These are phyloP conservation scores for Moricandia arvensis DNA, from an alignment of 345 rosid genomes.

Conservation along the genomic window DNA sequence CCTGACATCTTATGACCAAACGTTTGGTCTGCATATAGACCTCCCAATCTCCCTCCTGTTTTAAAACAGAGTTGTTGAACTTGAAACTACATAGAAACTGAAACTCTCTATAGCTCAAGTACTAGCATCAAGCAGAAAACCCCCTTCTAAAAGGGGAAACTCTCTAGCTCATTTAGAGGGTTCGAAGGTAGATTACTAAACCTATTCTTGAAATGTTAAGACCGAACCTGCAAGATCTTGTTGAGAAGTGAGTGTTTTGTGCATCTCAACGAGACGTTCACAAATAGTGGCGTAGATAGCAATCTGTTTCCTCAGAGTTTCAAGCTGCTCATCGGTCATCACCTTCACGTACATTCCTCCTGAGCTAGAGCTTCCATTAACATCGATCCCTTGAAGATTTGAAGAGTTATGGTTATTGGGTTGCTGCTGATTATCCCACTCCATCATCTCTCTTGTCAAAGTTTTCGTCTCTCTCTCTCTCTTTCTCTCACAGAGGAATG, in stretches of 20 bases:
- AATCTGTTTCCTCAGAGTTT: conserved; percentile 89
- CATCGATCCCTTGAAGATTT: conserved; percentile 34
- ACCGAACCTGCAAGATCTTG: conserved; percentile 82
- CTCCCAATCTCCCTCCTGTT: conserved; percentile 79
- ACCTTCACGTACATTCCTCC: conserved; percentile 79
- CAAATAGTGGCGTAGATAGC: conserved; percentile 91
- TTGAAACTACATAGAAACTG: conserved; percentile 4
- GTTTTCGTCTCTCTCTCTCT: background rate
- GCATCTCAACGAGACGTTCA: conserved; percentile 97
- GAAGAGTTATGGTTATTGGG: conserved; percentile 34
- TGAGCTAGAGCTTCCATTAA: conserved; percentile 26
- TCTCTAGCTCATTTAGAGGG: background rate
- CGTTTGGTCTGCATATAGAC: conserved; percentile 40
- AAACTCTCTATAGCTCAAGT: conserved; percentile 14
- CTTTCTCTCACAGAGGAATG: conserved; percentile 22
- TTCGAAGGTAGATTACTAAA: background rate
- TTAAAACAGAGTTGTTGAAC: background rate
- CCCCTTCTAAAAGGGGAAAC: background rate
- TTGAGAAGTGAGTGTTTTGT: conserved; percentile 78
- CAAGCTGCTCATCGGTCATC: conserved; percentile 96
- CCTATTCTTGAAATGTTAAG: background rate
- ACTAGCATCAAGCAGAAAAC: conserved; percentile 4
- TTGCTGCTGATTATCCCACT: conserved; percentile 49
- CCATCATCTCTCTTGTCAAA: conserved; percentile 43
- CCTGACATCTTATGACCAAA: conserved; percentile 80